Evolutionary conservation across 2,329 filamentous ascomycete genomes (phyloP).

Genomic region (Pseudocercospora fuligena): DNA sequence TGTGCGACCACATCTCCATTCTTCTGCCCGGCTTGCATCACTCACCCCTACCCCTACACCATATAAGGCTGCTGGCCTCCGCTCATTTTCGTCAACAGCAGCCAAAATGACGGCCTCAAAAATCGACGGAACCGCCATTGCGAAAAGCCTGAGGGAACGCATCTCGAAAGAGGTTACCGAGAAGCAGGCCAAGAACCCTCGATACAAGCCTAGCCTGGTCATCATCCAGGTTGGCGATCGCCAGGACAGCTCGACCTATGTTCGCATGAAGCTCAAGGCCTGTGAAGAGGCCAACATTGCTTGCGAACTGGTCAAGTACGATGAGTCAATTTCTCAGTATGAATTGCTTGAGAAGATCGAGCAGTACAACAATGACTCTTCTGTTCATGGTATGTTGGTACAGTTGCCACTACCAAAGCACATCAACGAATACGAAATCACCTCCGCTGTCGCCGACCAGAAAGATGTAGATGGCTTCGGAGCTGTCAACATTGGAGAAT

Average conservation of each 20-base stretch:
- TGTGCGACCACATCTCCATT: conserved; percentile 5
- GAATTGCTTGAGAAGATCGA: conserved; percentile 85
- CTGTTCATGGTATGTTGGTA: conserved; percentile 89
- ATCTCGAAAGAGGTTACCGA: conserved; percentile 80
- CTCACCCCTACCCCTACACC: neutral
- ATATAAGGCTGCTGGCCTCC: conserved; percentile 24
- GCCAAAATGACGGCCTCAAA: conserved; percentile 81
- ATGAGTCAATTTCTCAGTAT: conserved; percentile 78
- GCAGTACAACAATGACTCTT: conserved; percentile 81
- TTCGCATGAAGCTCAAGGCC: conserved; percentile 99
- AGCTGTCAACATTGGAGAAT: conserved; percentile 89
- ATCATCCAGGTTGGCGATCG: conserved; percentile 97
- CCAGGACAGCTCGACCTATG: conserved; percentile 91
- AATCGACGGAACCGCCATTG: conserved; percentile 95
- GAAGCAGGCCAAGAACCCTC: conserved; percentile 79
- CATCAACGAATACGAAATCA: conserved; percentile 87
- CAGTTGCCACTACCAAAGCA: conserved; percentile 89
- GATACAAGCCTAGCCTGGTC: conserved; percentile 86
- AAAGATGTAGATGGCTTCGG: conserved; percentile 99
- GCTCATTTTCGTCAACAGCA: conserved; percentile 55
- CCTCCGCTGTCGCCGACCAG: conserved; percentile 85
- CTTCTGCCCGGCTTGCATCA: neutral
- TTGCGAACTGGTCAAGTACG: conserved; percentile 83
- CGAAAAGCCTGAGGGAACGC: conserved; percentile 84
- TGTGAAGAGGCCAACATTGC: conserved; percentile 91